Evolutionary conservation across 2,329 filamentous ascomycete genomes (phyloP), one percentile per base, ranked within the genome.

Genomic region (Neoscytalidium dimidiatum): DNA sequence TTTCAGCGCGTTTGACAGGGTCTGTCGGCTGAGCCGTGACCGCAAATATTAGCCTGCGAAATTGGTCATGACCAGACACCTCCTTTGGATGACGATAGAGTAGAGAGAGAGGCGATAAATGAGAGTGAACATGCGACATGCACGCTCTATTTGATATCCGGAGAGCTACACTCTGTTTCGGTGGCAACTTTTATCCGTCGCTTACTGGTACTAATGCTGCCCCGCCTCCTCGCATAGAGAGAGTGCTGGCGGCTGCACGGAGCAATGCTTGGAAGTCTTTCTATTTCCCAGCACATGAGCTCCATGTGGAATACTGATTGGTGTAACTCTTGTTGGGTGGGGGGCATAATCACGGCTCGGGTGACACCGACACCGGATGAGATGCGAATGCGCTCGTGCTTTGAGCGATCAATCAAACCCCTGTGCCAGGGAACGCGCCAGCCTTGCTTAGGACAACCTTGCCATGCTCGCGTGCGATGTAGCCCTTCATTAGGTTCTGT

Each of bases 401-500:
- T 14, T 19, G n/a, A 6, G n/a, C n/a, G 41, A n/a, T 14, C 6
- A 26, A 4, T 64, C 52, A 64, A 14, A 88, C 81, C 33, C 92
- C 91, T 26, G 96, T 98, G 26, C 94, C 94, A 0, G 96, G 95
- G 74, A 99, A 99, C 2, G 95, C 94, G 52, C 92, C 92, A 66
- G 86, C 91, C 78, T 97, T 98, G 77, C 92, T 97, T 65, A 99
- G 81, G 21, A 99, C 95, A 29, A 99, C 91, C 70, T 94, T 94
- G 35, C 90, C 91, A 70, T 91, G 88, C 70, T 97, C 94, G 63
- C 94, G 90, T 33, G 94, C 90, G 70, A 99, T 99, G 79, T 99
- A 99, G 44, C 96, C 95, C 80, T 98, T 99, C 92, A 99, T 97
- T 26, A 95, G 84, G 66, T 91, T 91, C 92, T 97, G 70, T 49